These are phyloP conservation scores for Choricystis sp. DNA, from an alignment of 139 green algal species.

Conservation along the genomic window DNA sequence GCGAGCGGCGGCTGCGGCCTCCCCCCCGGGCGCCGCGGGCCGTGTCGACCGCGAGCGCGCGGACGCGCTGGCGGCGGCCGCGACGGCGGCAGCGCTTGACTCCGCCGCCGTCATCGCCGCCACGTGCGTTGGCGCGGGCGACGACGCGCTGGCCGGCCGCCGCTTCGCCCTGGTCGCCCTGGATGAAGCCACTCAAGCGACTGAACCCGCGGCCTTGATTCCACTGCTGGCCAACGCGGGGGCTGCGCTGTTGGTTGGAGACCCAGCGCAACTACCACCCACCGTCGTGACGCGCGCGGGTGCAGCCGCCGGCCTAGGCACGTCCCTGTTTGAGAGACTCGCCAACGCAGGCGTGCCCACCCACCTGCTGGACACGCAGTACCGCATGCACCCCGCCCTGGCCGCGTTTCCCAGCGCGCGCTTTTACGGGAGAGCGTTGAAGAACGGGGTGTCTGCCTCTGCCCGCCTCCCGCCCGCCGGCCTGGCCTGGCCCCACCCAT, in stretches of 20 bases:
- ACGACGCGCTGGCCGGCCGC: conserved; percentile 67
- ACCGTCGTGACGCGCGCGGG: conserved; percentile 76
- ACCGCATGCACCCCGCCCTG: conserved; percentile 95
- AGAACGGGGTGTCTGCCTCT: not conserved
- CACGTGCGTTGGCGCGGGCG: conserved; percentile 84
- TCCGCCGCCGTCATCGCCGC: conserved; percentile 69
- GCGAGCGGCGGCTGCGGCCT: not conserved
- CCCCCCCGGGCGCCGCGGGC: too few relatives aligned
- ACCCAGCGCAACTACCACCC: conserved; percentile 92
- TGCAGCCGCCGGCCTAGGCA: conserved; percentile 64
- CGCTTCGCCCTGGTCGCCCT: conserved; percentile 42
- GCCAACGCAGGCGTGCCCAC: conserved; percentile 63
- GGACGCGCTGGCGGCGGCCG: not conserved
- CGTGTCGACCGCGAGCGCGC: not conserved
- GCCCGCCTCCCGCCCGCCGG: not conserved
- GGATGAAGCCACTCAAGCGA: conserved; percentile 88
- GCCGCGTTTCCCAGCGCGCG: not conserved
- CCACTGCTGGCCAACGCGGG: conserved; percentile 31
- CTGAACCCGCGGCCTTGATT: conserved; percentile 86
- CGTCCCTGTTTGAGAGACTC: conserved; percentile 90
- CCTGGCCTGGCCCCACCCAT: not conserved
- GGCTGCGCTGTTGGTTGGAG: conserved; percentile 82
- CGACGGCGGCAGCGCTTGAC: not conserved
- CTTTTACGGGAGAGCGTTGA: conserved; percentile 30
- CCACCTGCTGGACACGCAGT: conserved; percentile 36